A percentile compares a stretch with the other conserved stretches of the same genome.
These are phyloP conservation scores for Mycena olivaceomarginata DNA, from an alignment of 768 basidiomycete species.

Conservation along the genomic window DNA sequence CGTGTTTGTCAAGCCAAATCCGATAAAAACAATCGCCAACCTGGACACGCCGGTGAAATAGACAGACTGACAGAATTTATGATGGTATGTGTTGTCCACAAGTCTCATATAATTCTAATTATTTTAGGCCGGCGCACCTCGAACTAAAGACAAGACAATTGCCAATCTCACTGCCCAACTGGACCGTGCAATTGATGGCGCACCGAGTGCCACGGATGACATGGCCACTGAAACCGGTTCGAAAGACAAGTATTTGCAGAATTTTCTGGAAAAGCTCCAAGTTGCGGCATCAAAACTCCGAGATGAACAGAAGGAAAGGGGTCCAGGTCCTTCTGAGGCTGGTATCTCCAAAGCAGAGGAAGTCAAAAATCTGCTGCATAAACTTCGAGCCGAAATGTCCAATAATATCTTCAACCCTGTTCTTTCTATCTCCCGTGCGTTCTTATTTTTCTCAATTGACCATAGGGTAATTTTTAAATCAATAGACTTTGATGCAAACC, in stretches of 20 bases:
- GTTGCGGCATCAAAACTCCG: slow-evolving; percentile 18
- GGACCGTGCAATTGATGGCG: slow-evolving; percentile 8
- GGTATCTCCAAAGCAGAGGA: neutral
- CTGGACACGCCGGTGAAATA: slow-evolving; percentile 13
- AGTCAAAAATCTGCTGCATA: slow-evolving; percentile 6
- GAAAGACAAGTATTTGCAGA: slow-evolving; percentile 15
- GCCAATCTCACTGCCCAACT: slow-evolving; percentile 8
- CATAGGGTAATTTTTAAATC: neutral
- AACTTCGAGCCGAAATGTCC: slow-evolving; percentile 11
- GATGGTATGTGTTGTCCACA: neutral
- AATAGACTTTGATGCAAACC: slow-evolving; percentile 46
- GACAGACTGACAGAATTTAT: slow-evolving; percentile 23
- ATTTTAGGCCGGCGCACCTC: neutral
- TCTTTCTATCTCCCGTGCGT: neutral
- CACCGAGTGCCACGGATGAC: slow-evolving; percentile 8
- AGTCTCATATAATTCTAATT: neutral
- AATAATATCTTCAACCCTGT: slow-evolving; percentile 19
- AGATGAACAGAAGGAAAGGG: slow-evolving; percentile 1
- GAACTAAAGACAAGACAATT: slow-evolving; percentile 3
- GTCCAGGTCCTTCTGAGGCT: neutral
- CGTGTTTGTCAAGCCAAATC: too few species aligned
- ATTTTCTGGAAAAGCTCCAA: slow-evolving; percentile 17
- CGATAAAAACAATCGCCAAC: too few species aligned
- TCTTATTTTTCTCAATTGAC: neutral
- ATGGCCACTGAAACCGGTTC: slow-evolving; percentile 21